Evolutionary conservation across 768 basidiomycete species (phyloP).

Genomic region (Macrolepiota fuliginosa): DNA sequence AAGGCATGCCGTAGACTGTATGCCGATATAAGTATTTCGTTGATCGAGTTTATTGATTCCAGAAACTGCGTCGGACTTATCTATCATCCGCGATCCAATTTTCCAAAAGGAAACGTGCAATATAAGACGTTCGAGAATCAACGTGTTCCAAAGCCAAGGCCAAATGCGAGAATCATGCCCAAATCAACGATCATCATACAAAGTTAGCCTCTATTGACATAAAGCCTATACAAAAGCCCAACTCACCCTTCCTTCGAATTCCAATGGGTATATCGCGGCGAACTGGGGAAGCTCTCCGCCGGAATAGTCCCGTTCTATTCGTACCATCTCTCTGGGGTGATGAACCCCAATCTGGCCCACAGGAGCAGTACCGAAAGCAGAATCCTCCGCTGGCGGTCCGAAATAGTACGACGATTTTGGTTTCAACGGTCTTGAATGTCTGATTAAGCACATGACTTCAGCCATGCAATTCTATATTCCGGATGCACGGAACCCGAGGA

Average conservation of each 20-base stretch:
- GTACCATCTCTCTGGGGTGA: conserved; percentile 87
- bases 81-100: conserved; percentile 35
- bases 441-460: conserved; percentile 13
- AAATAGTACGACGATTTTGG: conserved; percentile 85
- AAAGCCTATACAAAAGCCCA: neutral
- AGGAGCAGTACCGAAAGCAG: conserved; percentile 79
- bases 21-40: conserved; percentile 83
- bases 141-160: neutral
- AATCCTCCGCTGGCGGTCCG: conserved; percentile 72
- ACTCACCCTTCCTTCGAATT: conserved; percentile 89
- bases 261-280: conserved; percentile 82
- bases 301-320: conserved; percentile 90
- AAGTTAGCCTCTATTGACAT: conserved; percentile 1
- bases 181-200: neutral
- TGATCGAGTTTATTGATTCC: conserved; percentile 88
- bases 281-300: conserved; percentile 92
- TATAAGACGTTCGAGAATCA: neutral
- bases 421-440: conserved; percentile 45
- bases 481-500: conserved; percentile 13
- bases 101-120: neutral
- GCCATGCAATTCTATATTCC: neutral
- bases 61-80: conserved; percentile 89
- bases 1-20: conserved; percentile 73
- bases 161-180: conserved; percentile 1
- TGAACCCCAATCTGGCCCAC: conserved; percentile 86